A percentile compares a stretch with the other conserved stretches of the same genome.
Conservation (phyloP, 208 protist genomes). For the Leishmania mexicana region DNA sequence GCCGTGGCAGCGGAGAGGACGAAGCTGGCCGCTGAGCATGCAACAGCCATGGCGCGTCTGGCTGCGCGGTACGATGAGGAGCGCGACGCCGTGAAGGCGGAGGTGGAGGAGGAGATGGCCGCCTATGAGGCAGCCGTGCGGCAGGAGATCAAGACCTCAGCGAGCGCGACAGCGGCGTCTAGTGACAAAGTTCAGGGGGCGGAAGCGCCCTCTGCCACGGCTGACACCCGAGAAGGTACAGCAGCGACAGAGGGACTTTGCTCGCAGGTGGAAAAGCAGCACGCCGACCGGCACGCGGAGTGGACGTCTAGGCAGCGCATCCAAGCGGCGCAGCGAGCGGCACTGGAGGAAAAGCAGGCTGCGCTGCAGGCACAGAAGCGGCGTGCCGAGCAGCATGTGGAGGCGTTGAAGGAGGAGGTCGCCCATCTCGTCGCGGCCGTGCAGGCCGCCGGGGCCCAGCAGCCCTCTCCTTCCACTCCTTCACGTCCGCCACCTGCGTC, state of each 20-base stretch:
- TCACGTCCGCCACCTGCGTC: background rate
- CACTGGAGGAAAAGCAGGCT: constrained; percentile 9
- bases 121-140: constrained; percentile 46
- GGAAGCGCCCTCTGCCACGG: background rate
- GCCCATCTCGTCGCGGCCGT: background rate
- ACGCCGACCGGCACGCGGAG: constrained; percentile 19
- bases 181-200: background rate
- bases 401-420: constrained; percentile 13
- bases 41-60: constrained; percentile 31
- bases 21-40: constrained; percentile 35
- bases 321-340: constrained; percentile 7
- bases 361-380: constrained; percentile 15
- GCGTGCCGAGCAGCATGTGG: constrained; percentile 14
- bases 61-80: constrained; percentile 47
- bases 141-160: constrained; percentile 26
- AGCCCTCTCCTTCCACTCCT: constrained; percentile 3
- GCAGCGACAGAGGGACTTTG: constrained; percentile 2
- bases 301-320: constrained; percentile 5
- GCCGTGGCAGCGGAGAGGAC: constrained; percentile 39
- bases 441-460: background rate
- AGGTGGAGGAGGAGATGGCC: constrained; percentile 68
- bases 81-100: constrained; percentile 40
- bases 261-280: constrained; percentile 20
- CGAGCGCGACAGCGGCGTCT: background rate
- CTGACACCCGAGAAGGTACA: constrained; percentile 9